Conservation (phyloP, 805 yeast genomes). For the Yamadazyma paraphyllophila region DNA sequence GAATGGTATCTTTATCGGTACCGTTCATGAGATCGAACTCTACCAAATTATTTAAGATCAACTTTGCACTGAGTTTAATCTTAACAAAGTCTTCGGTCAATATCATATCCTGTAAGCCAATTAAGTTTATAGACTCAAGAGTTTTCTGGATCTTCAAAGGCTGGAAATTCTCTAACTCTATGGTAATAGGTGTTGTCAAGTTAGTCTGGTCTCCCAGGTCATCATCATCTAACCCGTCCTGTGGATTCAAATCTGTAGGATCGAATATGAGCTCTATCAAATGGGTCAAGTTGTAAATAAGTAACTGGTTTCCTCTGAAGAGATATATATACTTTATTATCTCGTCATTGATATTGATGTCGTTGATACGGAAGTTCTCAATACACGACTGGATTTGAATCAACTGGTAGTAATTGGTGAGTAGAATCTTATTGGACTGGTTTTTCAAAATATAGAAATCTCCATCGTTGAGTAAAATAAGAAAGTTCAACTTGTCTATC, state of each 20-base stretch:
- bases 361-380: conserved; percentile 31
- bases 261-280: conserved; percentile 20
- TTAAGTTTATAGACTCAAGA: conserved; percentile 34
- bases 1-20: conserved; percentile 25
- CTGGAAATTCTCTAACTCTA: conserved; percentile 25
- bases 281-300: conserved; percentile 16
- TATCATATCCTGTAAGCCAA: conserved; percentile 40
- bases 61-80: conserved; percentile 34
- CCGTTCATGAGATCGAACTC: conserved; percentile 43
- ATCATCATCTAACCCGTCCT: conserved; percentile 18
- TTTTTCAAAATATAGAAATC: conserved; percentile 38
- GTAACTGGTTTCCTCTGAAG: conserved; percentile 38
- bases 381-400: conserved; percentile 27
- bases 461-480: conserved; percentile 37
- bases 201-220: conserved; percentile 9
- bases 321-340: conserved; percentile 23
- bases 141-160: conserved; percentile 21
- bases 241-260: conserved; percentile 11
- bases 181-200: conserved; percentile 24
- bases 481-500: conserved; percentile 30
- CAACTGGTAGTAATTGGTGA: conserved; percentile 28
- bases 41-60: conserved; percentile 46
- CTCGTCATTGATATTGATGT: conserved; percentile 17
- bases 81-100: conserved; percentile 30
- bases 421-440: conserved; percentile 18